Evolutionary conservation across 2,329 filamentous ascomycete species (phyloP).

Genomic region (Tolypocladium paradoxum): DNA sequence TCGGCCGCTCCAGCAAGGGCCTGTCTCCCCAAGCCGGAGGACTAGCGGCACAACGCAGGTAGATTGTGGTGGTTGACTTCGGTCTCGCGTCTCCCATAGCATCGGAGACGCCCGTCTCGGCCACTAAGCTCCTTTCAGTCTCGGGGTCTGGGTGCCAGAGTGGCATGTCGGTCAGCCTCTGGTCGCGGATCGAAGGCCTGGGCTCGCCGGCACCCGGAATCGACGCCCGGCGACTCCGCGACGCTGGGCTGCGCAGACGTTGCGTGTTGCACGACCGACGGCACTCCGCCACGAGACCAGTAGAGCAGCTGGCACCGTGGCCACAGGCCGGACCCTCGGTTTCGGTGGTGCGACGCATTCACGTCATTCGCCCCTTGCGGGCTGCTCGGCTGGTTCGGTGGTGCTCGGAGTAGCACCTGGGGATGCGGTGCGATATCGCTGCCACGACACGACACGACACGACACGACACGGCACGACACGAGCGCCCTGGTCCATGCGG

Average conservation of each 20-base stretch:
- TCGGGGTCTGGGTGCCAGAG: neutral
- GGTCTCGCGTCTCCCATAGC: conserved; percentile 3
- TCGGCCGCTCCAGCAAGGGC: neutral
- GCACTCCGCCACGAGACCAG: neutral
- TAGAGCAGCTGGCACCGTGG: neutral
- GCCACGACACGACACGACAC: neutral
- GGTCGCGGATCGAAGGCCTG: neutral
- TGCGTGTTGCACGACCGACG: neutral
- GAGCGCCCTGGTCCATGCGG: neutral
- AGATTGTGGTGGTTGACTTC: conserved; percentile 7
- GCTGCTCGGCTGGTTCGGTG: neutral
- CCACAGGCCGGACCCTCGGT: neutral
- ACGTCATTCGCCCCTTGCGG: neutral
- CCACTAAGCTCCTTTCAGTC: neutral
- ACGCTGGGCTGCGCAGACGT: neutral
- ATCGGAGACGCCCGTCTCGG: neutral
- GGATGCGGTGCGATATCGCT: neutral
- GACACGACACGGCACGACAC: neutral
- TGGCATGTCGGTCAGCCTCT: neutral
- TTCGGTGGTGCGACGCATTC: neutral
- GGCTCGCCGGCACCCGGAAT: neutral
- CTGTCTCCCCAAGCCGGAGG: neutral
- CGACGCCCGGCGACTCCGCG: neutral
- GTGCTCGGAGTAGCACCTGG: neutral
- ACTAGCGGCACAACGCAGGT: neutral